A percentile compares a stretch with the other conserved stretches of the same genome.
Conservation (phyloP, 768 basidiomycete genomes). For the Sutorius australiensis region DNA sequence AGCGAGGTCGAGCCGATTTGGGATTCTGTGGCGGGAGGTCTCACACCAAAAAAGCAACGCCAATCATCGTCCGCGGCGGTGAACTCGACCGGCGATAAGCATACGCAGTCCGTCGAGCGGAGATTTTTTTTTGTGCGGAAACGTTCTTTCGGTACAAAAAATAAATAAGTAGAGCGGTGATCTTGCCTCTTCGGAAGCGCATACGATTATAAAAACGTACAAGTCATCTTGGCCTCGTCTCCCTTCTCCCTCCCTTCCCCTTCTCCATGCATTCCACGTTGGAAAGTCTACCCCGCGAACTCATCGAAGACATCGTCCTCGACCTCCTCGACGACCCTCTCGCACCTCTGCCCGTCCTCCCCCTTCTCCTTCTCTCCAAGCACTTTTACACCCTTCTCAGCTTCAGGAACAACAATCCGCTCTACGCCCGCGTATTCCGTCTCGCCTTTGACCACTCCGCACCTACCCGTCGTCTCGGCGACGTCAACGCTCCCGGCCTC, state of each 20-base stretch:
- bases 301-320: conserved; percentile 51
- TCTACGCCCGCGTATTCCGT: conserved; percentile 54
- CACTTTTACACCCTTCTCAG: conserved; percentile 38
- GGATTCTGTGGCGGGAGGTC: background rate
- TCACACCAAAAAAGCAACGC: conserved; percentile 19
- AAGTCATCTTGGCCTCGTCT: background rate
- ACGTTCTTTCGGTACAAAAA: background rate
- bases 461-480: conserved; percentile 47
- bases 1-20: background rate
- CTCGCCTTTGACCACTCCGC: conserved; percentile 55
- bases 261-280: conserved; percentile 18
- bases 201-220: too few relatives aligned
- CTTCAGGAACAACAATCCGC: conserved; percentile 16
- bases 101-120: background rate
- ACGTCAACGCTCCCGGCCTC: conserved; percentile 36
- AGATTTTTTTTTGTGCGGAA: too few relatives aligned
- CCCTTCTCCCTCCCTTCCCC: conserved; percentile 8
- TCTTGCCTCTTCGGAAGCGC: too few relatives aligned
- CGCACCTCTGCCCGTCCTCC: conserved; percentile 37
- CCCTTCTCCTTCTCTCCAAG: conserved; percentile 46
- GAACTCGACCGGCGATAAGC: conserved; percentile 20
- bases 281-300: conserved; percentile 38
- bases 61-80: conserved; percentile 9
- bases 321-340: conserved; percentile 29
- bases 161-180: too few relatives aligned